Evolutionary conservation across 1,139 yeast genomes (phyloP).

Genomic region (Pneumocystis wakefieldiae): DNA sequence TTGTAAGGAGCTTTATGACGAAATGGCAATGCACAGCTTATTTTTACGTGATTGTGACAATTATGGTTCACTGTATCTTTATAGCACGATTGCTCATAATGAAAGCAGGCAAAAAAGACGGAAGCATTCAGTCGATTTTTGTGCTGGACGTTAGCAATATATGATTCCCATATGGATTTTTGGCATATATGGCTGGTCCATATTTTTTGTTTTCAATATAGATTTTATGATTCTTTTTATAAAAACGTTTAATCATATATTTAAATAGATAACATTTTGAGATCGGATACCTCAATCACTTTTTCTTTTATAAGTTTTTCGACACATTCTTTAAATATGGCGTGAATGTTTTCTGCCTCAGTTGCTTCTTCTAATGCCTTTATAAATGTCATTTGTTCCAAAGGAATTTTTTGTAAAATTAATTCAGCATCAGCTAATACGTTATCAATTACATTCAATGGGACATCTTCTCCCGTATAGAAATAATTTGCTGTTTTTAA

Average conservation of each 20-base stretch:
- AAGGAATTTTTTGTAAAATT: background rate
- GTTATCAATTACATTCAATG: background rate
- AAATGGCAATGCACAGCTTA: background rate
- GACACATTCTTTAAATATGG: background rate
- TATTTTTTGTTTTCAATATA: background rate
- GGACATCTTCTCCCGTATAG: background rate
- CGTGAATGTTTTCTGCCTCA: background rate
- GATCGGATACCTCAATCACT: background rate
- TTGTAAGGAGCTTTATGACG: background rate
- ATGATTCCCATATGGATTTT: background rate
- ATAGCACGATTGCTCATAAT: conserved; percentile 1
- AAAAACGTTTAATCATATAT: background rate
- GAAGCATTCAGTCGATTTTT: background rate
- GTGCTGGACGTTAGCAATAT: background rate
- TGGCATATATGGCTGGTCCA: background rate
- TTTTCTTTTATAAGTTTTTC: background rate
- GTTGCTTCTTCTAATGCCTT: background rate
- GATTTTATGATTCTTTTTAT: background rate
- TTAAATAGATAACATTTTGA: background rate
- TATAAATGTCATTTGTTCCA: background rate
- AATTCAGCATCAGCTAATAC: background rate
- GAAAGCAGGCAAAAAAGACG: background rate
- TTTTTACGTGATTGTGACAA: background rate
- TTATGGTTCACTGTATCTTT: background rate
- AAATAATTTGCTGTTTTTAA: conserved; percentile 78